Evolutionary conservation across 768 basidiomycete genomes (phyloP).

Genomic region (Suillus sp.): DNA sequence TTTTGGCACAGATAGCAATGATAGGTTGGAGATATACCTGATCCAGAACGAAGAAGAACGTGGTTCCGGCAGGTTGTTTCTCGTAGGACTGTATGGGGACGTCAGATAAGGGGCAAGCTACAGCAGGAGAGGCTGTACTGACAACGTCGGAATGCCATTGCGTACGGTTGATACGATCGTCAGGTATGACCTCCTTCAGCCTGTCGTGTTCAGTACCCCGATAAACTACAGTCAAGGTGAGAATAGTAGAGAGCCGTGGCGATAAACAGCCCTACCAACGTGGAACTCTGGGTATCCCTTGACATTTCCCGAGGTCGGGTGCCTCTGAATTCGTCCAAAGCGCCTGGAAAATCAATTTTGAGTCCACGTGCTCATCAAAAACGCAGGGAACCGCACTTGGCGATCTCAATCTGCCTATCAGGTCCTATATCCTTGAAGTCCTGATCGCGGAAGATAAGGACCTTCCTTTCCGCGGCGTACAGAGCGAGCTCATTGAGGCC

Average conservation of each 20-base stretch:
- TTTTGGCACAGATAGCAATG: neutral
- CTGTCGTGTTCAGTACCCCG: constrained; percentile 46
- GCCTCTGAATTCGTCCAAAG: constrained; percentile 48
- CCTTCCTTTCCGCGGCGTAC: constrained; percentile 52
- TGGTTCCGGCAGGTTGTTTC: constrained; percentile 55
- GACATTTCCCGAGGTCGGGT: constrained; percentile 53
- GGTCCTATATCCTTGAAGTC: constrained; percentile 61
- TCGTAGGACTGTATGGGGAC: constrained; percentile 46
- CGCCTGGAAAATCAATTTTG: constrained; percentile 29
- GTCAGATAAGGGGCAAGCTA: neutral
- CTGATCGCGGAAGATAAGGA: constrained; percentile 59
- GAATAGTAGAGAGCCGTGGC: neutral
- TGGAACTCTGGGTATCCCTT: constrained; percentile 62
- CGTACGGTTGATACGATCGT: constrained; percentile 42
- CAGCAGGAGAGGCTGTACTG: constrained; percentile 20
- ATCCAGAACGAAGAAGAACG: constrained; percentile 59
- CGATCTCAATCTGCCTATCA: constrained; percentile 55
- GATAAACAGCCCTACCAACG: constrained; percentile 42
- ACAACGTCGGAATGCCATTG: constrained; percentile 61
- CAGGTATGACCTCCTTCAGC: constrained; percentile 46
- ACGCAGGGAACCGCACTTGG: constrained; percentile 32
- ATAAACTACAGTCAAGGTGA: constrained; percentile 41
- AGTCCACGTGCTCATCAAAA: neutral
- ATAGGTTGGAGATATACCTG: constrained; percentile 29
- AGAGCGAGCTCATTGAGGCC: constrained; percentile 58